Evolutionary conservation across 805 yeast species (phyloP).

Genomic region (Ogataea pini): DNA sequence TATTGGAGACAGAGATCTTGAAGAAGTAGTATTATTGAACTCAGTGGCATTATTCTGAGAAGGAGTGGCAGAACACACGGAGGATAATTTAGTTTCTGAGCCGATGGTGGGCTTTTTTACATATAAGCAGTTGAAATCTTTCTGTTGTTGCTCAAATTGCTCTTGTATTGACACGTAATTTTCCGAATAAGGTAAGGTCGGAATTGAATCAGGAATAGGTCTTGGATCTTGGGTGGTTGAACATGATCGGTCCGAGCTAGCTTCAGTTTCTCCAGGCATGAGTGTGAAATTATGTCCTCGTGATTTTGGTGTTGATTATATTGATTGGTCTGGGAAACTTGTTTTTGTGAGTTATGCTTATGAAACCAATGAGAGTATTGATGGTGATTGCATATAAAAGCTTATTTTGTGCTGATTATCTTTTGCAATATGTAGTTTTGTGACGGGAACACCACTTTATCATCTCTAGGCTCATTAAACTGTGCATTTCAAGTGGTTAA

Average conservation of each 20-base stretch:
- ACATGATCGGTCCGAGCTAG: neutral
- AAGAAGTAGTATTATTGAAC: too few species aligned
- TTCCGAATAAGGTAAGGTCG: neutral
- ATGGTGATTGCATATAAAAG: too few species aligned
- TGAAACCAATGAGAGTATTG: too few species aligned
- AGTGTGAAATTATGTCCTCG: neutral
- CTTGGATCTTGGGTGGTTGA: neutral
- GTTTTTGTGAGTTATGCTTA: too few species aligned
- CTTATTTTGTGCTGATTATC: too few species aligned
- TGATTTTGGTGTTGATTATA: too few species aligned
- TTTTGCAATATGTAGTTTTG: too few species aligned
- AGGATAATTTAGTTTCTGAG: neutral
- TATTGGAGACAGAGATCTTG: neutral
- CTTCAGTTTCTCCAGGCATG: neutral
- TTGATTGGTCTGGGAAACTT: too few species aligned
- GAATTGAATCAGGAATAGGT: neutral
- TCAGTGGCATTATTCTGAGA: neutral
- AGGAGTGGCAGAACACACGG: neutral
- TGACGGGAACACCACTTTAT: too few species aligned
- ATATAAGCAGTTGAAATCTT: neutral
- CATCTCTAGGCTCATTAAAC: too few species aligned
- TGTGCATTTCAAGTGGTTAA: too few species aligned
- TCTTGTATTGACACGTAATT: constrained; percentile 12
- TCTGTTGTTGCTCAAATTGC: constrained; percentile 13
- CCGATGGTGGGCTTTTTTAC: neutral